Percentiles rank a stretch among this genome's conserved stretches.
These are phyloP conservation scores for Metschnikowia bowlesiae DNA, from an alignment of 805 yeast species.

Conservation along the genomic window DNA sequence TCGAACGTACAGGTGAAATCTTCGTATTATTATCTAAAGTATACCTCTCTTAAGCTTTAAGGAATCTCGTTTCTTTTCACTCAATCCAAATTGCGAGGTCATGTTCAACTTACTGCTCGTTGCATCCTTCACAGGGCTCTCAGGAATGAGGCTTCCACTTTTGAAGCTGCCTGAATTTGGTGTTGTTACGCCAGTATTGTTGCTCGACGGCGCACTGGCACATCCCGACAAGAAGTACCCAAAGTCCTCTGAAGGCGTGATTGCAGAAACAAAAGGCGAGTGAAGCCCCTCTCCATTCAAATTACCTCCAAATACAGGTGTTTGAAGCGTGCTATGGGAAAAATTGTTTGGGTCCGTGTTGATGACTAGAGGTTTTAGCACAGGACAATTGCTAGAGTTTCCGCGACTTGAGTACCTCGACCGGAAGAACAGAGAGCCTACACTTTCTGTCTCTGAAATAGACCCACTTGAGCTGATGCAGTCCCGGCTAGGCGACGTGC, in stretches of 20 bases:
- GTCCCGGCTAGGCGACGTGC: conserved; percentile 14
- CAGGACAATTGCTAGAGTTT: conserved; percentile 17
- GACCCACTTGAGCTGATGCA: conserved; percentile 3
- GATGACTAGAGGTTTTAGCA: conserved; percentile 35
- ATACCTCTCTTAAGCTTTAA: conserved; percentile 44
- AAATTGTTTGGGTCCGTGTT: conserved; percentile 26
- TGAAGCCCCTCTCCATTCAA: conserved; percentile 23
- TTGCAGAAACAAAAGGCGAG: conserved; percentile 40
- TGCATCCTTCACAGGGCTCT: conserved; percentile 11
- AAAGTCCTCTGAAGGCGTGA: conserved; percentile 33
- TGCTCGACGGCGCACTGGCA: conserved; percentile 7
- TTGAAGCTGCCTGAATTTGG: conserved; percentile 9
- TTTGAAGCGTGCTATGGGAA: not conserved
- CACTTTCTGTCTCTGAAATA: conserved; percentile 30
- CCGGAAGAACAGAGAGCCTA: conserved; percentile 13
- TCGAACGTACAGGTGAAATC: not conserved
- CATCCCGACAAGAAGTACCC: conserved; percentile 24
- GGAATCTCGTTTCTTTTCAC: conserved; percentile 44
- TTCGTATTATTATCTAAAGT: conserved; percentile 19
- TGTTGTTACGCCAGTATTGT: not conserved
- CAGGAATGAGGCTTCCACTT: conserved; percentile 10
- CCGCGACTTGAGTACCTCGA: conserved; percentile 17
- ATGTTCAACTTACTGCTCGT: conserved; percentile 22
- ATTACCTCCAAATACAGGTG: conserved; percentile 8
- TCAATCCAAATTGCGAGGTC: conserved; percentile 32